A percentile compares a stretch with the other conserved stretches of the same genome.
Conservation (phyloP, 2,329 filamentous ascomycete genomes). For the Aspergillus sp. region DNA sequence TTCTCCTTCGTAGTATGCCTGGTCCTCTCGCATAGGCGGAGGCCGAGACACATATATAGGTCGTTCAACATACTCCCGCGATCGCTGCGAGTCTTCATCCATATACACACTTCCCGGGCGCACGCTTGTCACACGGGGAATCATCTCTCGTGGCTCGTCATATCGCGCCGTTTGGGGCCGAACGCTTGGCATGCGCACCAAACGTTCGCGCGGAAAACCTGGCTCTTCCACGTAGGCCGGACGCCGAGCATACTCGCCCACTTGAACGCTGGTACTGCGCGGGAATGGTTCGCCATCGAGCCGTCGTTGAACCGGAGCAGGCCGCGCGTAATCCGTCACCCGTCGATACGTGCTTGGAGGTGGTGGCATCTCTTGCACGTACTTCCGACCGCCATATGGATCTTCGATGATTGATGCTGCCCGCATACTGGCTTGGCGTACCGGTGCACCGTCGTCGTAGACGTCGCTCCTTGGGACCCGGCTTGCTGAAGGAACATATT, state of each 20-base stretch:
- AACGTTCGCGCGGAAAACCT: conserved; percentile 51
- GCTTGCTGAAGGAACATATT: conserved; percentile 26
- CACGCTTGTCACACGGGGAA: conserved; percentile 37
- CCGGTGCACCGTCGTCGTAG: conserved; percentile 26
- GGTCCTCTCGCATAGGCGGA: conserved; percentile 22
- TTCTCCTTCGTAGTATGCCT: conserved; percentile 31
- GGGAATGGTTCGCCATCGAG: conserved; percentile 27
- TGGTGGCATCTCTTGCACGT: conserved; percentile 40
- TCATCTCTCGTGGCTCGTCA: conserved; percentile 34
- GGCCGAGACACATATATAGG: conserved; percentile 36
- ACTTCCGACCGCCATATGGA: conserved; percentile 33
- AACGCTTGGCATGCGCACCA: conserved; percentile 52
- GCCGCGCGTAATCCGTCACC: conserved; percentile 31
- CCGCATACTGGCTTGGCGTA: conserved; percentile 30
- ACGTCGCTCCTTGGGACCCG: conserved; percentile 26
- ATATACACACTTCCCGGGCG: conserved; percentile 38
- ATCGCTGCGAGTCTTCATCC: conserved; percentile 31
- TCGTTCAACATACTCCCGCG: conserved; percentile 45
- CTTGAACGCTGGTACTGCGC: conserved; percentile 35
- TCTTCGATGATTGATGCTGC: conserved; percentile 39
- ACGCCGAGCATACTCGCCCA: conserved; percentile 35
- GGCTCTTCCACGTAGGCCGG: conserved; percentile 58
- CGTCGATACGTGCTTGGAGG: conserved; percentile 36
- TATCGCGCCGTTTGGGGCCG: conserved; percentile 47
- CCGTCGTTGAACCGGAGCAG: conserved; percentile 23